These are phyloP conservation scores for Calonectria pteridis DNA, from an alignment of 2,329 filamentous ascomycete genomes.

Conservation along the genomic window DNA sequence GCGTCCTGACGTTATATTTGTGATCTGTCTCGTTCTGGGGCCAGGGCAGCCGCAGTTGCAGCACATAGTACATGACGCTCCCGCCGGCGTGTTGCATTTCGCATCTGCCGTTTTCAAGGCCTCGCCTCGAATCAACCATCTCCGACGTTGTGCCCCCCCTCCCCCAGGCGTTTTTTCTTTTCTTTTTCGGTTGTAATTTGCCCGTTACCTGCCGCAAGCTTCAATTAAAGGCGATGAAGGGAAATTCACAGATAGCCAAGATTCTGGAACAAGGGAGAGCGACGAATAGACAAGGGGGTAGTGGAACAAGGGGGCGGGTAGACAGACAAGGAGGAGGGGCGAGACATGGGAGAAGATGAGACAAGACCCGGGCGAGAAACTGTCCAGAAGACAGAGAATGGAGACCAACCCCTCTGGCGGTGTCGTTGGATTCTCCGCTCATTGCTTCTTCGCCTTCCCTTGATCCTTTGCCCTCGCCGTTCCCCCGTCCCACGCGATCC, in stretches of 20 bases:
- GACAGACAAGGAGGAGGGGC: constrained; percentile 5
- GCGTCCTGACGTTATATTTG: constrained; percentile 13
- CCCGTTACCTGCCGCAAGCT: constrained; percentile 16
- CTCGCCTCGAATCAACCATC: background rate
- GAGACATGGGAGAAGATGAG: constrained; percentile 21
- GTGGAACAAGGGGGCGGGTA: background rate
- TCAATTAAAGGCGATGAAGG: background rate
- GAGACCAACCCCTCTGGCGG: constrained; percentile 2
- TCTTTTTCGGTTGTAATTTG: constrained; percentile 11
- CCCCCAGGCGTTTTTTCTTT: background rate
- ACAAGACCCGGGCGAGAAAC: constrained; percentile 9
- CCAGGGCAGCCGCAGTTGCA: constrained; percentile 4
- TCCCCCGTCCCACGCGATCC: constrained; percentile 24
- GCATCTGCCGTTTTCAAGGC: constrained; percentile 2
- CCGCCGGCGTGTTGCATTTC: constrained; percentile 18
- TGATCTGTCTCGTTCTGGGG: constrained; percentile 9
- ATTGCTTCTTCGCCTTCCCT: constrained; percentile 3
- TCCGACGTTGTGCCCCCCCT: background rate
- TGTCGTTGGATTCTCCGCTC: background rate
- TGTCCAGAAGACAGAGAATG: background rate
- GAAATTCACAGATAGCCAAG: background rate
- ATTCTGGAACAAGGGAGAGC: constrained; percentile 20
- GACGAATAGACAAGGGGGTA: constrained; percentile 22
- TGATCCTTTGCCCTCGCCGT: constrained; percentile 11
- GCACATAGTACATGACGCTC: constrained; percentile 5